Evolutionary conservation across 305 asterid genomes (phyloP), one percentile per base, ranked within the genome.

Genomic region (Fraxinus angustifolia): DNA sequence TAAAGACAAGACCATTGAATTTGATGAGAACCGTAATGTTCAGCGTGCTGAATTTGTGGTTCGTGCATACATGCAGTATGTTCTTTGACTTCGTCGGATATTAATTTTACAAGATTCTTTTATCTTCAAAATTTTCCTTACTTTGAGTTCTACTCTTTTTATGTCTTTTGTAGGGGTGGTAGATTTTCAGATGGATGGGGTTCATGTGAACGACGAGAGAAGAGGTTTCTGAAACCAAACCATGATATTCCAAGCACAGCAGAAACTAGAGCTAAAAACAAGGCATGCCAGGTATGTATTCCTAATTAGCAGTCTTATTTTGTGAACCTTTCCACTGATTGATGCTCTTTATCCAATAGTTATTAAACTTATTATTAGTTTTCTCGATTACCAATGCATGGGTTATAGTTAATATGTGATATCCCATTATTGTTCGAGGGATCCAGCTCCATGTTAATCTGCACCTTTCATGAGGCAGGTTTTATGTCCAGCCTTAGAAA

Each of bases 131-230:
- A 50, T 48, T 19, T 68, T 77, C 82, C 76, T 73, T 80, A 21
- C 75, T 34, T 50, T 36, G 17, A 82, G 67, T 62, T 38, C 56
- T 72, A 21, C 40, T 60, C 67, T 80, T 78, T 78, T 36, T 81
- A 19, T 19, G 30, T 19, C 31, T 58, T 56, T 84, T 81, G 1
- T 80, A 95, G 97, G 83, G 97, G 98, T 77, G 97, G 97, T 75
- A 92, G 99, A 86, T 95, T 92, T 82, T 94, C 97, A 45, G 97
- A 95, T 88, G 99, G 99, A 85, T 95, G 98, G 99, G 99, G 98
- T 77, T 95, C 99, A 33, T 94, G 99, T 86, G 98, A 95, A 62
- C 90, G 93, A 34, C 89, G 96, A 35, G 99, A 95, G 89, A 95
- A 95, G 89, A 92, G 73, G 83, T 95, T 95, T 87, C 50, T 82